Percentiles rank a stretch among this genome's conserved stretches.
These are phyloP conservation scores for Limonium bicolor DNA, from an alignment of 148 eudicot genomes.

Conservation along the genomic window DNA sequence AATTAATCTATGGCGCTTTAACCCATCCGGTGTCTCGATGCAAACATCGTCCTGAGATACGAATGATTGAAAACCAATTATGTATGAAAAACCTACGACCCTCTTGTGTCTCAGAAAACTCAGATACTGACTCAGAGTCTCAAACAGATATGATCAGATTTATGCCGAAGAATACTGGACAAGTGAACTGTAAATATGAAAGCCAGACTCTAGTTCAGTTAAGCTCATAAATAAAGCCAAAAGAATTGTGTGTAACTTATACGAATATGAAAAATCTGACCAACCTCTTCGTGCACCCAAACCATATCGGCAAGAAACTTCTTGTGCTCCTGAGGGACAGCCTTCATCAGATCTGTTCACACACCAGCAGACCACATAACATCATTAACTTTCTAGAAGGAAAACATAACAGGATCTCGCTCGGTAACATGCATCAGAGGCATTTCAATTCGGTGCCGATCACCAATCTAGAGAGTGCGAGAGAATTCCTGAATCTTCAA, in stretches of 20 bases:
- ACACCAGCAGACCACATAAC: not conserved
- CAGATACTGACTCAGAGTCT: not conserved
- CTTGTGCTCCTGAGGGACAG: constrained; percentile 85
- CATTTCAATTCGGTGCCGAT: no score
- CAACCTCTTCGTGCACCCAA: constrained; percentile 96
- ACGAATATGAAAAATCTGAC: not conserved
- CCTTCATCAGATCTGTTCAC: constrained; percentile 50
- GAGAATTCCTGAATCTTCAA: no score
- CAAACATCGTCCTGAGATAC: constrained; percentile 46
- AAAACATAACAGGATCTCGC: not conserved
- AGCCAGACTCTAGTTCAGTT: not conserved
- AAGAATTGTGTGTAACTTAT: not conserved
- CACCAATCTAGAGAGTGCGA: no score
- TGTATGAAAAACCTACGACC: no score
- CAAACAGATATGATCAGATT: no score
- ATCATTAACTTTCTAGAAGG: not conserved
- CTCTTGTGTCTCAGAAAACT: not conserved
- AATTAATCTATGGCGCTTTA: constrained; percentile 47
- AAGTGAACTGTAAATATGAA: not conserved
- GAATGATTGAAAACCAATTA: no score
- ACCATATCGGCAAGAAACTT: constrained; percentile 75
- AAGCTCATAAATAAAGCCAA: not conserved
- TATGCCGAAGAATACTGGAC: not conserved
- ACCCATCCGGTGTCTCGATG: constrained; percentile 50
- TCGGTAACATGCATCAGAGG: no score